Evolutionary conservation across 306 rosid species (phyloP).

Genomic region (Geum urbanum): DNA sequence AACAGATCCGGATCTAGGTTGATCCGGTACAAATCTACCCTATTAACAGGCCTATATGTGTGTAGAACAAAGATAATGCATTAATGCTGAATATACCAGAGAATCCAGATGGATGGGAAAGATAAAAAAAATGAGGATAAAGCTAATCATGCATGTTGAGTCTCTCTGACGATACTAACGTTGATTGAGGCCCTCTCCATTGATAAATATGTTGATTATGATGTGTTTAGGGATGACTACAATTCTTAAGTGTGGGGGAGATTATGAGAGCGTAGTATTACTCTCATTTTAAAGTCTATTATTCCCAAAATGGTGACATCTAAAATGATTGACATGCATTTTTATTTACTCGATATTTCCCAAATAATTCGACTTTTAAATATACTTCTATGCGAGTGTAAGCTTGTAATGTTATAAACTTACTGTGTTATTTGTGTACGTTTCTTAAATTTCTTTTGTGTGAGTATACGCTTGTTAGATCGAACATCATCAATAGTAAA

Average conservation of each 20-base stretch:
- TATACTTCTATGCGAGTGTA: too few species aligned
- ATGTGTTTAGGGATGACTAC: not conserved
- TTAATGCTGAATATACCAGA: not conserved
- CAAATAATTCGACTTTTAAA: too few species aligned
- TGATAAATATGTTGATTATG: not conserved
- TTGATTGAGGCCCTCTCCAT: not conserved
- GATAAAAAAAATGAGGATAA: not conserved
- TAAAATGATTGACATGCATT: not conserved
- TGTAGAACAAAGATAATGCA: not conserved
- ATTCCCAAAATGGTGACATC: not conserved
- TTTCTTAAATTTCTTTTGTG: too few species aligned
- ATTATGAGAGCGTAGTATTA: not conserved
- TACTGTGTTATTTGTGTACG: too few species aligned
- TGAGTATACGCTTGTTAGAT: too few species aligned
- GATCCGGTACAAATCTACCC: too few species aligned
- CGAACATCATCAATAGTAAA: too few species aligned
- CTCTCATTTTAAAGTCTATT: not conserved
- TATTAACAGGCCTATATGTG: too few species aligned
- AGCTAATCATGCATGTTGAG: not conserved
- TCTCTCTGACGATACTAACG: conserved; percentile 9
- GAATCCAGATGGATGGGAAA: not conserved
- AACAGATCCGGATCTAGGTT: too few species aligned
- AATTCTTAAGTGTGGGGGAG: not conserved
- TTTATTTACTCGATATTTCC: too few species aligned
- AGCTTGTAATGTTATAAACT: too few species aligned